Base-by-base conservation (phyloP, 805 yeast species). In the Candida nitratophila region DNA sequence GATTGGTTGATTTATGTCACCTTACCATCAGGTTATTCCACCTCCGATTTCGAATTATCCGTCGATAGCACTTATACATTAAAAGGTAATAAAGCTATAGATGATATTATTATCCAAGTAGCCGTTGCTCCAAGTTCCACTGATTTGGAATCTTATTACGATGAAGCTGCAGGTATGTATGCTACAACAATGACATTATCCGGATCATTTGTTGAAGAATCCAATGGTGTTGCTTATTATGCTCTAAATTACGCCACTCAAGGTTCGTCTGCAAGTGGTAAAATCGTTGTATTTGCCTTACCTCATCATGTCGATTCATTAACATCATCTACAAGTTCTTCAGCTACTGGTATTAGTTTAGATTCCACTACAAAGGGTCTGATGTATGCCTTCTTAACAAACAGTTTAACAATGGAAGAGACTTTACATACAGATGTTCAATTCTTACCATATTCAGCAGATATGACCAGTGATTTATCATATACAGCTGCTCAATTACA, bases 151-250 rank as follows among this genome's bases (percentile, higher is more conserved):
- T 59, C 66, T 22, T 71, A 63, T 52, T 78, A 79, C 55, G 87
- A 81, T 57, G 55, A 66, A 42, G 77, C 85, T 24, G 88, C 90
- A 38, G 91, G 91, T 44, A 68, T 70, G 57, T 84, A 80, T 51
- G 76, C 77, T 12, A 70, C 72, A 2, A 65, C 65, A 35, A 81
- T 80, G 17, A 45, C 55, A 4, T 54, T 81, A 19, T 51, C 55
- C 19, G 86, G 84, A 43, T 56, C 69, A 4, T 73, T 69, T 19
- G 52, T 65, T 20, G 64, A 65, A 37, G 47, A 62, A 3, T 49
- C 65, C 22, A 68, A 66, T 26, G 44, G 55, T 2, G 34, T 21
- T 31, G 51, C 51, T 7, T 50, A 54, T 6, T 81, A 79, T 56
- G 52, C 65, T 33, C 70, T 79, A 53, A 54, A 53, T 5, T 82